Conservation (phyloP, 2,329 filamentous ascomycete genomes). For the Claviceps citrina region DNA sequence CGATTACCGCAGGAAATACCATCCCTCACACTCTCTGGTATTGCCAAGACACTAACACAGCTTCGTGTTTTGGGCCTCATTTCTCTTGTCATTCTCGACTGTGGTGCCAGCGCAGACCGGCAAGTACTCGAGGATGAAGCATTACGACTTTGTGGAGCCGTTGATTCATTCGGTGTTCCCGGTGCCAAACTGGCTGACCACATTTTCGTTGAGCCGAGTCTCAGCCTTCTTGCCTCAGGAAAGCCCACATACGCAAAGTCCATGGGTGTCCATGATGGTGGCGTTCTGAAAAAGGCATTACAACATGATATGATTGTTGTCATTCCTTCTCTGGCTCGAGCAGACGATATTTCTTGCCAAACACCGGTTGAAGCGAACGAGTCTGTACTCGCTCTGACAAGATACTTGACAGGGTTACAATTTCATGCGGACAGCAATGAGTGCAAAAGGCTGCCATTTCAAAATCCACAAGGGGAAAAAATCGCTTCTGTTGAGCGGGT, state of each 20-base stretch:
- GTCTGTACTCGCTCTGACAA: conserved; percentile 60
- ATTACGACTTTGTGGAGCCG: conserved; percentile 56
- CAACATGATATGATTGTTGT: conserved; percentile 22
- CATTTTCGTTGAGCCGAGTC: conserved; percentile 11
- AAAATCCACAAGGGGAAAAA: conserved; percentile 26
- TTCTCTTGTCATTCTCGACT: conserved; percentile 73
- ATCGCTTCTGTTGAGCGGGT: conserved; percentile 62
- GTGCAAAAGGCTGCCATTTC: conserved; percentile 10
- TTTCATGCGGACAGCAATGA: conserved; percentile 14
- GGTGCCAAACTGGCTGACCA: conserved; percentile 53
- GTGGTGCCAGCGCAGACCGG: conserved; percentile 28
- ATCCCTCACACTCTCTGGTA: conserved; percentile 52
- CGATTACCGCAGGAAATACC: conserved; percentile 56
- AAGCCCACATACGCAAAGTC: conserved; percentile 12
- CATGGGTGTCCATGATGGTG: conserved; percentile 18
- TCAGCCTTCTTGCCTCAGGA: not conserved
- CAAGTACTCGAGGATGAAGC: conserved; percentile 44
- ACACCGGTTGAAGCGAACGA: conserved; percentile 36
- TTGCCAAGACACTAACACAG: conserved; percentile 72
- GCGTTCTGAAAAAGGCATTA: conserved; percentile 18
- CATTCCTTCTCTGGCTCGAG: conserved; percentile 26
- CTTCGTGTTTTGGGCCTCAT: conserved; percentile 67
- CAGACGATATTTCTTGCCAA: conserved; percentile 23
- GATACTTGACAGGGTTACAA: conserved; percentile 56
- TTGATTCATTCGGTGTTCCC: conserved; percentile 53